These are phyloP conservation scores for Diutina rugosa DNA, from an alignment of 1,139 yeast species.

Conservation along the genomic window DNA sequence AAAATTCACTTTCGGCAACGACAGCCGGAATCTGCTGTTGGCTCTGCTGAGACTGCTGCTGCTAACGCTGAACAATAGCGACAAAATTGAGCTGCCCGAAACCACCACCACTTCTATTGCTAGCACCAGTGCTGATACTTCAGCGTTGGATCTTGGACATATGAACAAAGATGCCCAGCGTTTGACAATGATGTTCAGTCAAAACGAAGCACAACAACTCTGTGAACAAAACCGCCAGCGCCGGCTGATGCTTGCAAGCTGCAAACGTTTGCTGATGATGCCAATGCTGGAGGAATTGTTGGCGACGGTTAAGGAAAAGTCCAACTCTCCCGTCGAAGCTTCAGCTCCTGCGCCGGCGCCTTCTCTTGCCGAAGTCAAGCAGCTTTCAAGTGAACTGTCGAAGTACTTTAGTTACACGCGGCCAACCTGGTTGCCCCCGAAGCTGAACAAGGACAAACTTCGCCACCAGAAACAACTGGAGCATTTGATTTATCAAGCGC, in stretches of 20 bases:
- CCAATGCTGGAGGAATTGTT: constrained; percentile 1
- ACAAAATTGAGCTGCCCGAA: not conserved
- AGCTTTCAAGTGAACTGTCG: constrained; percentile 1
- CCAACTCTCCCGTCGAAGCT: not conserved
- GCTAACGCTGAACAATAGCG: not conserved
- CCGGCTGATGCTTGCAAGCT: not conserved
- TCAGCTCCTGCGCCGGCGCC: not conserved
- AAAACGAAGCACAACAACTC: not conserved
- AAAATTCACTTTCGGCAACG: constrained; percentile 1
- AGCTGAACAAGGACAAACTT: not conserved
- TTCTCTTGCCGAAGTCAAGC: not conserved
- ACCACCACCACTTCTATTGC: not conserved
- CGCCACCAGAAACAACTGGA: constrained; percentile 1
- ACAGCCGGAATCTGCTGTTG: not conserved
- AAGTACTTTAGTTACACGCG: not conserved
- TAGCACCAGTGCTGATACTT: not conserved
- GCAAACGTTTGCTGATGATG: not conserved
- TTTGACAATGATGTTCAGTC: not conserved
- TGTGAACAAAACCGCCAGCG: constrained; percentile 1
- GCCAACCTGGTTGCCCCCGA: constrained; percentile 1
- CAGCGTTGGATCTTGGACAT: not conserved
- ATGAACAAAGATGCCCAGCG: not conserved
- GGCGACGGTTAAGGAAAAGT: not conserved
- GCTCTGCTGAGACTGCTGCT: not conserved
- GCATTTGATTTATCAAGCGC: not conserved